Base-by-base conservation (phyloP, 2,329 filamentous ascomycete species). In the Stromatinia cepivora region DNA sequence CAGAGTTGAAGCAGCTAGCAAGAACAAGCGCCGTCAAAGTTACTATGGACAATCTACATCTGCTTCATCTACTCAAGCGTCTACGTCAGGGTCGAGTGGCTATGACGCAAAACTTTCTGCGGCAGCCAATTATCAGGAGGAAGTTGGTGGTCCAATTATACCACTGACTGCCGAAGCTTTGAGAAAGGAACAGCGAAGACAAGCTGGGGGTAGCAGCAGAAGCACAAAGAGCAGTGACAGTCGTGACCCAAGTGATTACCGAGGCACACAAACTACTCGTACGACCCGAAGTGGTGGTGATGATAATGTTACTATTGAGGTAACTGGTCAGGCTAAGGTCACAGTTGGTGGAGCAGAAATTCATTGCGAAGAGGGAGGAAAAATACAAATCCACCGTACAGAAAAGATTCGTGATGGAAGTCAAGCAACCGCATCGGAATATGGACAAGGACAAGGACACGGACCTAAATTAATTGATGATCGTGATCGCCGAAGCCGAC, bases 181-280 rank as follows among this genome's bases (percentile, higher is more conserved):
- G 36, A 76, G 70, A 57, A 73, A 71, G 59, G 75, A 84, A 81
- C 72, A 85, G 82, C 76, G 84, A 81, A 57, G 65, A 73, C 79
- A 79, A 34, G 82, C 59, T 50, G 75, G 78, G 76, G 67, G 82
- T 80, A 71, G 82, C 81, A 70, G 82, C 80, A 9, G 87, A 83
- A 80, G 88, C 84, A 52, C 88, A 83, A 66, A 84, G 84, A 72
- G 88, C 84, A 81, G 88, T 83, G 72, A 83, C 31, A 89, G 87
- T 76, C 86, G 82, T 56, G 88, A 89, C 73, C 87, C 89, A 69
- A 89, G 87, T 78, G 87, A 89, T 69, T 88, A 85, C 77, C 84
- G 83, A 72, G 85, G 85, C 72, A 89, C 87, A 67, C 86, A 85
- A 39, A 87, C 87, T 0, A 89, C 87, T 17, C 83, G 86, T 53